Evolutionary conservation across 2,329 filamentous ascomycete species (phyloP), one percentile per base, ranked within the genome.

Genomic region (Geosmithia flava): DNA sequence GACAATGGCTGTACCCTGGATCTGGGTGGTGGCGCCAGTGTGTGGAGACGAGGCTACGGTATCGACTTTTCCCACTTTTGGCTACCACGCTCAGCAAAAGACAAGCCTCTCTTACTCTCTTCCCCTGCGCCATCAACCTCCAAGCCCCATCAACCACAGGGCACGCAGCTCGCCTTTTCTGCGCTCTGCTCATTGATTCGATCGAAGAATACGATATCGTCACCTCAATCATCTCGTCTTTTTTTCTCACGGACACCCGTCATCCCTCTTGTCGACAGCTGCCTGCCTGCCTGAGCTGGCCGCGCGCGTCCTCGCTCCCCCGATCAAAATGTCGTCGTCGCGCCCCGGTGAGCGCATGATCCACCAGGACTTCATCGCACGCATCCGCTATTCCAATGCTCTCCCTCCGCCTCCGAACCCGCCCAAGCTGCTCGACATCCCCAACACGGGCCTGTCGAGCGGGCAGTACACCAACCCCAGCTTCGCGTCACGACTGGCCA

Each of bases 331-430:
- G 62, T 59, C 62, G 45, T 59, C 62, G 45, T 62, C 63, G 49
- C 58, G 61, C 17, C 67, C 67, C 56, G 60, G 64, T 62, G 75
- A 78, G 64, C 75, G 78, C 63, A 73, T 78, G 59, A 73, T 82
- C 58, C 88, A 95, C 62, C 93, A 98, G 69, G 93, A 98, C 68
- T 97, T 96, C 68, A 95, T 98, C 62, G 91, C 90, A 53, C 85
- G 90, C 58, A 87, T 96, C 60, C 81, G 93, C 66, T 98, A 94
- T 66, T 89, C 88, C 60, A 98, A 98, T 79, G 84, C 88, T 56
- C 81, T 98, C 16, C 93, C 93, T 54, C 90, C 93, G 53, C 93
- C 93, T 48, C 88, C 91, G 48, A 89, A 90, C 62, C 89, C 91
- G 1, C 93, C 93, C 1, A 98, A 98, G 74, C 83, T 98, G 53